Percentiles rank a stretch among this genome's conserved stretches.
These are phyloP conservation scores for Delonix regia DNA, from an alignment of 306 rosid genomes.

Conservation along the genomic window DNA sequence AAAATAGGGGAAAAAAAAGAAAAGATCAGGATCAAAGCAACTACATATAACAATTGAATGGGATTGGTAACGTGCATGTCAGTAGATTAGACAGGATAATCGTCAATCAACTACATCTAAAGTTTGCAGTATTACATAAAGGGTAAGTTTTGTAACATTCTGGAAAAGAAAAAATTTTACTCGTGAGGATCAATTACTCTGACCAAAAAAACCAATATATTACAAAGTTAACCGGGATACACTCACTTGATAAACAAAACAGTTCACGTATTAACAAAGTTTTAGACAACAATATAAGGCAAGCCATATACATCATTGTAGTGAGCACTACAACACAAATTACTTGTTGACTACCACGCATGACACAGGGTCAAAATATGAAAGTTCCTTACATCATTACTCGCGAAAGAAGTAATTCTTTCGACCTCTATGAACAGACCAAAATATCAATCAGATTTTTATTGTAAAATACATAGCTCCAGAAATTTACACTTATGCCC, in stretches of 20 bases:
- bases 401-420: neutral
- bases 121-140: neutral
- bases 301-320: neutral
- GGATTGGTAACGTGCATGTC: neutral
- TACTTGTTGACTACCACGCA: neutral
- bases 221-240: neutral
- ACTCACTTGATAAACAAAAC: neutral
- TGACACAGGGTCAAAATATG: neutral
- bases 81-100: neutral
- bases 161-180: no score
- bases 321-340: neutral
- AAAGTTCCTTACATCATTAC: neutral
- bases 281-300: neutral
- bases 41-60: neutral
- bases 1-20: constrained; percentile 7
- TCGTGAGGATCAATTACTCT: neutral
- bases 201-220: neutral
- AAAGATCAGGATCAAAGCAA: constrained; percentile 36
- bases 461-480: neutral
- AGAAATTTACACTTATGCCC: neutral
- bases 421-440: neutral
- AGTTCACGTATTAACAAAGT: neutral
- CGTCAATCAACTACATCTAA: neutral
- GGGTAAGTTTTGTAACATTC: neutral
- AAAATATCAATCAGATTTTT: neutral